Evolutionary conservation across 2,329 filamentous ascomycete genomes (phyloP).

Genomic region (Penicillium sp.): DNA sequence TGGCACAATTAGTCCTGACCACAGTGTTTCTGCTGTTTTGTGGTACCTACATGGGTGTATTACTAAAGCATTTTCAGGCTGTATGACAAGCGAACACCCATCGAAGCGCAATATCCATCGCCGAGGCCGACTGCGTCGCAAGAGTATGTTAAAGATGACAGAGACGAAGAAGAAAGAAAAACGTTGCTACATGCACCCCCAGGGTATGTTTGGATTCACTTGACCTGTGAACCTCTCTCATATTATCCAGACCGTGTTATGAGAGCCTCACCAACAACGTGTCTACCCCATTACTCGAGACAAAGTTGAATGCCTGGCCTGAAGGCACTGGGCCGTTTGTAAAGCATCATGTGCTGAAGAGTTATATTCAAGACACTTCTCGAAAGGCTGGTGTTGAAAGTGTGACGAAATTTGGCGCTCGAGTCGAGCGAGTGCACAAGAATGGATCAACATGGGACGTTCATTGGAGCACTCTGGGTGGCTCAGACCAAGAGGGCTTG

Average conservation of each 20-base stretch:
- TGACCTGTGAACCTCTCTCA: not conserved
- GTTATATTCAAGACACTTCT: slow-evolving; percentile 65
- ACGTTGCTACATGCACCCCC: slow-evolving; percentile 47
- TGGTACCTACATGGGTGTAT: too few species aligned
- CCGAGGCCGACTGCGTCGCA: slow-evolving; percentile 38
- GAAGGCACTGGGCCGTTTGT: slow-evolving; percentile 61
- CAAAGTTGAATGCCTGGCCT: slow-evolving; percentile 57
- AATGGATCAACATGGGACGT: slow-evolving; percentile 53
- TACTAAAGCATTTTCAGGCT: slow-evolving; percentile 37
- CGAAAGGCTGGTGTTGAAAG: slow-evolving; percentile 51
- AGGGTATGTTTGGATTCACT: slow-evolving; percentile 38
- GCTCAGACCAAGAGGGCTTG: slow-evolving; percentile 4
- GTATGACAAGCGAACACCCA: slow-evolving; percentile 51
- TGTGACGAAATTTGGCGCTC: slow-evolving; percentile 57
- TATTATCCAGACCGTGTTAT: slow-evolving; percentile 51
- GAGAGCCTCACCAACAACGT: slow-evolving; percentile 57
- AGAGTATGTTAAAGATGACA: slow-evolving; percentile 20
- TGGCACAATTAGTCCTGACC: slow-evolving; percentile 9
- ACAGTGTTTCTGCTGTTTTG: not conserved
- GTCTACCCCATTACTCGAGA: slow-evolving; percentile 52
- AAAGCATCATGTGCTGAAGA: slow-evolving; percentile 56
- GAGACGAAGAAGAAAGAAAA: slow-evolving; percentile 17
- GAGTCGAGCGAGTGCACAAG: slow-evolving; percentile 58
- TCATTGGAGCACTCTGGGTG: slow-evolving; percentile 47
- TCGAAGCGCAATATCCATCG: slow-evolving; percentile 52